A percentile compares a stretch with the other conserved stretches of the same genome.
These are phyloP conservation scores for Athelia psychrophila DNA, from an alignment of 1,284 basidiomycete species.

Conservation along the genomic window DNA sequence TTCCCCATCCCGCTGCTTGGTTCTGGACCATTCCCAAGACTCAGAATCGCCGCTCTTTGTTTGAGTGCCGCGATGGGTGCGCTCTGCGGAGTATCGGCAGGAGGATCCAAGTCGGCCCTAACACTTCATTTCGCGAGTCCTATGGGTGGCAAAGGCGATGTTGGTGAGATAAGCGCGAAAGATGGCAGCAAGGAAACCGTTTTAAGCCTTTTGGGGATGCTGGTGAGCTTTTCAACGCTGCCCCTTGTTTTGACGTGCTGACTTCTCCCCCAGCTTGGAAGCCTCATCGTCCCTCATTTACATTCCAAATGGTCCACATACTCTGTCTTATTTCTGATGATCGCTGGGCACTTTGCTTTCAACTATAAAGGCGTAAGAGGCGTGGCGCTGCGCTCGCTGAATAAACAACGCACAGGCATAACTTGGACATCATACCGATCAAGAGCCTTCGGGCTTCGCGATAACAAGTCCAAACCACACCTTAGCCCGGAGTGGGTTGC, in stretches of 20 bases:
- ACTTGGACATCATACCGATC: slow-evolving; percentile 44
- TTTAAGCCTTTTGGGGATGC: slow-evolving; percentile 60
- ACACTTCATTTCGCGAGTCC: slow-evolving; percentile 62
- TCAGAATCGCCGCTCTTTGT: slow-evolving; percentile 51
- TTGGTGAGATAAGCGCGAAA: slow-evolving; percentile 70
- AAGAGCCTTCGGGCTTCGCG: slow-evolving; percentile 4
- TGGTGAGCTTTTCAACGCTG: slow-evolving; percentile 40
- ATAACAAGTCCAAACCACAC: slow-evolving; percentile 4
- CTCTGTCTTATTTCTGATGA: slow-evolving; percentile 44
- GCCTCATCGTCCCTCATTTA: slow-evolving; percentile 52
- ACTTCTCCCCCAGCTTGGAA: slow-evolving; percentile 44
- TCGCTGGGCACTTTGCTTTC: slow-evolving; percentile 50
- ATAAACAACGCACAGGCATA: slow-evolving; percentile 53
- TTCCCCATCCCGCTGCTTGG: slow-evolving; percentile 11
- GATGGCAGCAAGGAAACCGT: slow-evolving; percentile 71
- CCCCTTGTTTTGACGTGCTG: not conserved
- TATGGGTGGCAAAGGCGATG: slow-evolving; percentile 45
- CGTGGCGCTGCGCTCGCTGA: slow-evolving; percentile 53
- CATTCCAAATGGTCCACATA: slow-evolving; percentile 49
- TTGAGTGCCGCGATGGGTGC: slow-evolving; percentile 54
- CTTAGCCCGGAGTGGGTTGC: slow-evolving; percentile 32
- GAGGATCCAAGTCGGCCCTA: slow-evolving; percentile 68
- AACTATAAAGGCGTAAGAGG: slow-evolving; percentile 61
- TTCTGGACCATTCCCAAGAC: slow-evolving; percentile 19
- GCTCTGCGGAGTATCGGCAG: slow-evolving; percentile 57